phyloP scores from a whole-genome alignment of 108 stramenopile species.

The Skeletonema marinoi region DNA sequence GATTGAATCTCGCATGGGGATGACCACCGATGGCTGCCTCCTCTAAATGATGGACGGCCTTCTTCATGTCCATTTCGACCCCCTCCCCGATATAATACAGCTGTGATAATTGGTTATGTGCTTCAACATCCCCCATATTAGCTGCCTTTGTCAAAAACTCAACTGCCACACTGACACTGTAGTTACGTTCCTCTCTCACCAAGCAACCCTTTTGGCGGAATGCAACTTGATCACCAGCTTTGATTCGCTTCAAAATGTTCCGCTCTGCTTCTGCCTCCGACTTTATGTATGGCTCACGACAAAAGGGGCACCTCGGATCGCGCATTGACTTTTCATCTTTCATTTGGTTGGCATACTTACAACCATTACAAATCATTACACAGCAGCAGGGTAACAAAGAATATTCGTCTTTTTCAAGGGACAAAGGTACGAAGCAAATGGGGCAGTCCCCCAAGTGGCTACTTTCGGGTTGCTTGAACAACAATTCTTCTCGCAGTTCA shows the following conservation, averaged over 20 bases:
- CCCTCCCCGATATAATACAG: background rate
- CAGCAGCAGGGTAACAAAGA: no score
- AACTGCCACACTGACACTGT: background rate
- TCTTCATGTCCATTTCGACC: background rate
- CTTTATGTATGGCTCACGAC: background rate
- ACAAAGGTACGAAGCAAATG: no score
- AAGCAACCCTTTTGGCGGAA: background rate
- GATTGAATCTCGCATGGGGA: background rate
- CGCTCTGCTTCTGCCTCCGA: background rate
- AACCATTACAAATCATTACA: no score
- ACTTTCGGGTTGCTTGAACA: no score
- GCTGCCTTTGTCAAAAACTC: background rate
- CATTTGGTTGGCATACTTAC: no score
- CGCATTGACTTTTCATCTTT: no score
- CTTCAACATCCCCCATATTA: background rate
- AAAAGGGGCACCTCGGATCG: background rate
- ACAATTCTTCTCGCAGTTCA: no score
- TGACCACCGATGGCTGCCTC: background rate
- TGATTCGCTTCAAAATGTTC: background rate
- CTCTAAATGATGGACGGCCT: background rate
- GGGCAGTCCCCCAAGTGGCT: no score
- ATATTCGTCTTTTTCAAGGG: no score
- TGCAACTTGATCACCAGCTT: background rate
- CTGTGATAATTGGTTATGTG: background rate
- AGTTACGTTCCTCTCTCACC: background rate